Base-by-base conservation (phyloP, 441 rosid genomes). In the Isatis lusitanica region DNA sequence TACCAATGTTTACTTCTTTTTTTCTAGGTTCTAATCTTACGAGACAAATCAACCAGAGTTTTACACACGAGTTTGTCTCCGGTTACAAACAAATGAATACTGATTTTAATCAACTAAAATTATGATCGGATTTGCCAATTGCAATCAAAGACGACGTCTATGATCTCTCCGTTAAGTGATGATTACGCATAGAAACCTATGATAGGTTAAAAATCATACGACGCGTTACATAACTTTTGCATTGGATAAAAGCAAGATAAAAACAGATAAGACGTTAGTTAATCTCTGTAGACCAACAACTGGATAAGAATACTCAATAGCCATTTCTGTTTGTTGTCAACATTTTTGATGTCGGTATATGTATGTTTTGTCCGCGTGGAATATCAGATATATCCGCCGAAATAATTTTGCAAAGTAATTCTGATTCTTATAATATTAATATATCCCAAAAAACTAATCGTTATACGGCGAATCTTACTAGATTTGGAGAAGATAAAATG, bases 401-500 rank as follows among this genome's bases (percentile, higher is more conserved):
- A 36, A 55, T 26, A 26, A 28, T 8, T 39, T 18, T 13, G 30
- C 28, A 36, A 24, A 38, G 28, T 62, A 38, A 66, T 26, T 59
- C 30, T 59, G 11, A 74, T 58, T 65, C 65, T 73, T 47, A 42
- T 6, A 21, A 42, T 17, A 43, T 2, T 33, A 39, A 35, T 18
- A 46, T 46, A 65, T 33, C 56, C 33, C 3, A 40, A 39, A 9
- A 21, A 4, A 21, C 7, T 35, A 60, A 61, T 66, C 6, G n/a
- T 73, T 53, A 53, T 31, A 38, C 6, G 70, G 6, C 74, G 65
- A 69, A 75, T 69, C 66, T 63, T 75, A 63, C 46, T 55, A 63
- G 79, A 75, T 75, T 75, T 75, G 70, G 74, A 69, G 43, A 68
- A 53, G 59, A 75, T 62, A 16, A 68, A 68, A 75, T 28, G 74